Base-by-base conservation (phyloP, 306 rosid species). In the Begonia loranthoides region DNA sequence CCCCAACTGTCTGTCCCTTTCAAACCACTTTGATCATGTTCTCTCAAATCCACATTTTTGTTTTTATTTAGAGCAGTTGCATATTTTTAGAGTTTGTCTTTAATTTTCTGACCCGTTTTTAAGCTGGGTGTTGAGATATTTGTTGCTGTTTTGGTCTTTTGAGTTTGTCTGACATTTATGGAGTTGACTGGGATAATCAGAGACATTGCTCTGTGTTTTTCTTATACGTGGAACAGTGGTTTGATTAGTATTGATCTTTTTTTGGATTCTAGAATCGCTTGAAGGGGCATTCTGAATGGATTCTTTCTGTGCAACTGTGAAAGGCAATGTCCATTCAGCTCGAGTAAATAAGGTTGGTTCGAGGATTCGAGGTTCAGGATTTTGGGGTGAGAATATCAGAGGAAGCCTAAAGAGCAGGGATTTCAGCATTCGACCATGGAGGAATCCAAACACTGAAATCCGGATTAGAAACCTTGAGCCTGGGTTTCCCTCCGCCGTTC, bases 331-430 rank as follows among this genome's bases (percentile, higher is more conserved):
- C 53, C 45, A 60, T 49, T 66, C 68, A 2, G 24, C 51, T 45
- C 48, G 63, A 47, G 50, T 61, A 16, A 39, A 60, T 17, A 51
- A 39, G 13, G 63, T 39, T 15, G 50, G 50, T 54, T 53, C 52
- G 28, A 62, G 59, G 61, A 72, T 56, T 62, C 76, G 61, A 56
- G 56, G 66, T 33, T 61, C 58, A 28, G 66, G 46, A 2, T 73
- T 88, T 49, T 81, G 65, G 63, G 94, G 88, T 54, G 83, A 78
- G 61, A 55, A 60, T 59, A 16, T 76, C 9, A 67, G 56, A 46
- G 58, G 73, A 24, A 69, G 71, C 47, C 46, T 50, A n/a, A 78
- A 56, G 41, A 12, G 60, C 39, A 61, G 64, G n/a, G 72, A 59
- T 15, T 60, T 64, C 56, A 73, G 65, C 17, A 46, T 51, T 54